Evolutionary conservation across 768 basidiomycete genomes (phyloP).

Genomic region (Suillus ampliporus): DNA sequence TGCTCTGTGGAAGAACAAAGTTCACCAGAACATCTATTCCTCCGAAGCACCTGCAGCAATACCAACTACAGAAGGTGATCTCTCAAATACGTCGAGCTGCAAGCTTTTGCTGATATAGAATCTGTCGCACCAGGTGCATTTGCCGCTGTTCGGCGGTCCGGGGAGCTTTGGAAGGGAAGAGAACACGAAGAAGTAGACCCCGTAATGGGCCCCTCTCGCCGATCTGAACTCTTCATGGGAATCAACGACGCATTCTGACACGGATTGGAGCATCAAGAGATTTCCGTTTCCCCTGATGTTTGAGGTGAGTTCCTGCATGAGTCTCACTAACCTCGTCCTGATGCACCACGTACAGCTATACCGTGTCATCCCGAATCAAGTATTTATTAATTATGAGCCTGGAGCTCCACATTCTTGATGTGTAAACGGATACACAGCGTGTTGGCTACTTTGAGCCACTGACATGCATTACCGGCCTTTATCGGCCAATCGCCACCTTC

Average conservation of each 20-base stretch:
- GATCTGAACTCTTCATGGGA: neutral
- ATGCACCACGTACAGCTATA: neutral
- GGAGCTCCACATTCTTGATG: neutral
- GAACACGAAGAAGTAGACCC: neutral
- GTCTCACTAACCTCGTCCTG: neutral
- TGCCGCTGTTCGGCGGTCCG: neutral
- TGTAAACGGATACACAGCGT: neutral
- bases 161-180: neutral
- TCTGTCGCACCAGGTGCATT: neutral
- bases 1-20: conserved; percentile 23
- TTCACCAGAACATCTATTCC: conserved; percentile 28
- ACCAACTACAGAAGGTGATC: neutral
- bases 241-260: neutral
- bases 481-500: neutral
- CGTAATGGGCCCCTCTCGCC: neutral
- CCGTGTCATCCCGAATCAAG: neutral
- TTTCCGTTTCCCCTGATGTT: neutral
- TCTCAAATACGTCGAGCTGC: neutral
- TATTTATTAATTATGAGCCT: neutral
- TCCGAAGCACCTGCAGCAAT: neutral
- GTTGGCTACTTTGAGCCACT: neutral
- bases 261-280: neutral
- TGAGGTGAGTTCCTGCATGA: neutral
- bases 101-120: neutral
- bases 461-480: neutral